These are phyloP conservation scores for Didymella segeticola DNA, from an alignment of 2,329 filamentous ascomycete species.

Conservation along the genomic window DNA sequence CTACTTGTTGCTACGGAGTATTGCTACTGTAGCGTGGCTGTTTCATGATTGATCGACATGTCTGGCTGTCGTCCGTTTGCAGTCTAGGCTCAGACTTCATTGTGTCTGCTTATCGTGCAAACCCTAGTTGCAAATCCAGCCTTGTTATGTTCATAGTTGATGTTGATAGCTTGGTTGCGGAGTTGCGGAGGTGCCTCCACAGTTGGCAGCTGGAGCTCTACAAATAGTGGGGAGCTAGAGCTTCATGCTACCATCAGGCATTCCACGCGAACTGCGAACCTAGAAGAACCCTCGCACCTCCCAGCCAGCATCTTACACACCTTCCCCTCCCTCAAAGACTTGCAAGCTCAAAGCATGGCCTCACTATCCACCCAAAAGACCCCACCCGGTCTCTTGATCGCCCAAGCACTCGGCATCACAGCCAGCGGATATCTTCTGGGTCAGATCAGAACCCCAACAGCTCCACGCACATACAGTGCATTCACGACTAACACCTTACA, in stretches of 20 bases:
- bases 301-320: too few relatives aligned
- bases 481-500: conserved; percentile 4
- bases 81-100: background rate
- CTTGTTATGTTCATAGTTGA: background rate
- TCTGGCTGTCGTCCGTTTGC: background rate
- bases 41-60: conserved; percentile 8
- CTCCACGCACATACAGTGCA: background rate
- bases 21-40: conserved; percentile 3
- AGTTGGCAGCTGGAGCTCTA: background rate
- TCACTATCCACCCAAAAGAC: conserved; percentile 32
- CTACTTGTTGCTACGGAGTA: conserved; percentile 4
- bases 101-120: too few relatives aligned
- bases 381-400: conserved; percentile 50
- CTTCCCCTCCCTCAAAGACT: too few relatives aligned
- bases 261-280: background rate
- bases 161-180: background rate
- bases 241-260: background rate
- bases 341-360: conserved; percentile 24
- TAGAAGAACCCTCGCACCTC: too few relatives aligned
- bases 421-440: conserved; percentile 56
- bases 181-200: background rate
- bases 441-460: conserved; percentile 22
- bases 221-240: conserved; percentile 5
- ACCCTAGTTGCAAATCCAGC: too few relatives aligned
- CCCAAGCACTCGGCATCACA: conserved; percentile 61